Conservation (phyloP, 2,329 filamentous ascomycete species). For the Bipolaris bicolor region DNA sequence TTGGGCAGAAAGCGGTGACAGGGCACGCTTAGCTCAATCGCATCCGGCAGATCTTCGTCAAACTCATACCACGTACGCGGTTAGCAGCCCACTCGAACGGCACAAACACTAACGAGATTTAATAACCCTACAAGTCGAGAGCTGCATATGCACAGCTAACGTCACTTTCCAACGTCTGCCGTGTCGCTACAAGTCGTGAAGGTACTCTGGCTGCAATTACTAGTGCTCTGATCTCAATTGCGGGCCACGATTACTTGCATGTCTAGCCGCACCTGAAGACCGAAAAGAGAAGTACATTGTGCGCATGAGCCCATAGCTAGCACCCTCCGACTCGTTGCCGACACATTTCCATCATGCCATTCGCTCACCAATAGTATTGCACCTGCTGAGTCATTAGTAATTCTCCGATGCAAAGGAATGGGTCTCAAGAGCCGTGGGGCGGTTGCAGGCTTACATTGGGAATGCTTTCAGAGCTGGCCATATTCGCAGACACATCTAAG, state of each 20-base stretch:
- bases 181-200: neutral
- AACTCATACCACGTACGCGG: neutral
- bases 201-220: neutral
- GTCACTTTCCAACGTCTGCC: neutral
- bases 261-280: neutral
- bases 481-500: neutral
- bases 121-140: neutral
- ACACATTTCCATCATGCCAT: neutral
- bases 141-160: neutral
- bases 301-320: neutral
- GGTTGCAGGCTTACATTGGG: constrained; percentile 5
- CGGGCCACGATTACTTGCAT: neutral
- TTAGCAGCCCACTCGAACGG: neutral
- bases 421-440: neutral
- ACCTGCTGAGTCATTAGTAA: constrained; percentile 59
- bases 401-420: constrained; percentile 50
- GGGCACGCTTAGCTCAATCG: neutral
- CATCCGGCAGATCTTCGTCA: neutral
- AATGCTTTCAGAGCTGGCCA: neutral
- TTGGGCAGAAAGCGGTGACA: constrained; percentile 12
- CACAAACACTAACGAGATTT: neutral
- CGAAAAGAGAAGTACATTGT: neutral
- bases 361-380: constrained; percentile 6
- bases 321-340: neutral
- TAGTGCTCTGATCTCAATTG: neutral